Base-by-base conservation (phyloP, 2,329 filamentous ascomycete species). In the Cercospora canescens region DNA sequence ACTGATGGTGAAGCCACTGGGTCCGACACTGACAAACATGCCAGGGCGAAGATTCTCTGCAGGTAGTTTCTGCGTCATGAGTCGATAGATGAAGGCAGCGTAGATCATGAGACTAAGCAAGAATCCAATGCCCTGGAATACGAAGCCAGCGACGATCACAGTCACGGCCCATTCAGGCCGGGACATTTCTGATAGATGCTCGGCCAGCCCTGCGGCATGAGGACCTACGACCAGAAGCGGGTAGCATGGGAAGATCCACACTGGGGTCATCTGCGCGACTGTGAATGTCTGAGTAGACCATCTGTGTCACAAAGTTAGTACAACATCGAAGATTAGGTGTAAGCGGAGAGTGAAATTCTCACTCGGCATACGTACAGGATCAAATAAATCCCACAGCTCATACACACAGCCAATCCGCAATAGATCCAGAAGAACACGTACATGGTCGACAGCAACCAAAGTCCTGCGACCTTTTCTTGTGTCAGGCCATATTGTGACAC, bases 171-270 rank as follows among this genome's bases (percentile, higher is more conserved):
- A 76, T 0, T 72, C 69, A 0, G 77, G 78, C 32, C 66, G 52
- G 21, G 63, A 28, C n/a, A 78, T 72, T 35, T n/a, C 24, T 16
- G 60, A 62, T 3, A 86, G 73, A 57, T 85, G 82, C 2, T 77
- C 74, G 24, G 84, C 82, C 12, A 89, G 76, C 6, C 84, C 87
- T 18, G 86, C 85, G 4, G 90, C 92, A 71, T 93, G 88, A 0
- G 92, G 90, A 0, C 90, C 92, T 24, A 90, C 87, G 8, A 95
- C 86, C 3, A 96, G 85, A 24, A 95, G 83, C 0, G 92, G 91
- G 70, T 96, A 96, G 0, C 90, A 91, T 0, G 92, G 92, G 70
- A 95, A 95, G 62, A 94, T 93, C 92, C 92, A 95, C 18, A 93
- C 88, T 0, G 92, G 92, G 0, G 92, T 95, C 92, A 96, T 95